Conservation (phyloP, 2,329 filamentous ascomycete species). For the Coniochaeta hoffmannii region DNA sequence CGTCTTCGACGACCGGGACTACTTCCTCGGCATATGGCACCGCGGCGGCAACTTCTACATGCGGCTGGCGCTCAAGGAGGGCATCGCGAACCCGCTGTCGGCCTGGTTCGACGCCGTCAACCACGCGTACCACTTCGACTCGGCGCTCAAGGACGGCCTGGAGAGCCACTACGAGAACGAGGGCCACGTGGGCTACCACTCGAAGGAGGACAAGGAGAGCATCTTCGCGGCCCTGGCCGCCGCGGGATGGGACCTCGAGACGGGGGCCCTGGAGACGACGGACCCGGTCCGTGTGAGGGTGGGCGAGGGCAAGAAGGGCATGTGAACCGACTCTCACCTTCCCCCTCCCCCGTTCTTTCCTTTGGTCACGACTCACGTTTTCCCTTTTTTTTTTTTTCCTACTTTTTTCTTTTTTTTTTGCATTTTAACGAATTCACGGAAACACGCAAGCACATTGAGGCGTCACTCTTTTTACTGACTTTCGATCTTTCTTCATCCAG, state of each 20-base stretch:
- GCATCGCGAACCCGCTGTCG: constrained; percentile 28
- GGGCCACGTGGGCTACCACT: constrained; percentile 35
- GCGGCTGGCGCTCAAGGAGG: constrained; percentile 51
- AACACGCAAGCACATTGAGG: background rate
- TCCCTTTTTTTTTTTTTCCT: background rate
- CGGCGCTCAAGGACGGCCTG: constrained; percentile 26
- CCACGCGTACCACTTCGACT: constrained; percentile 29
- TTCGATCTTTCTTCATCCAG: constrained; percentile 1
- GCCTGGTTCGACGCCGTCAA: constrained; percentile 35
- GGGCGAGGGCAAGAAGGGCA: constrained; percentile 21
- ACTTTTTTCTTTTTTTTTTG: background rate
- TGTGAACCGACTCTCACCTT: constrained; percentile 3
- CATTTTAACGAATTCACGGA: background rate
- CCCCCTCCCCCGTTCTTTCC: background rate
- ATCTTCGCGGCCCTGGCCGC: constrained; percentile 28
- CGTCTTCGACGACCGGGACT: constrained; percentile 36
- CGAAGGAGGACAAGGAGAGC: constrained; percentile 24
- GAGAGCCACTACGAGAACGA: constrained; percentile 28
- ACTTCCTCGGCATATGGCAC: constrained; percentile 53
- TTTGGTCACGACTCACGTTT: background rate
- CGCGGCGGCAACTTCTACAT: constrained; percentile 41
- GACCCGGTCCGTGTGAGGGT: constrained; percentile 36
- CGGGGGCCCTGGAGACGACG: constrained; percentile 58
- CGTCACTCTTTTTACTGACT: constrained; percentile 1
- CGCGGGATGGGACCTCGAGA: constrained; percentile 60